phyloP scores from a whole-genome alignment of 2,329 filamentous ascomycete species.

The Plenodomus lindquistii region DNA sequence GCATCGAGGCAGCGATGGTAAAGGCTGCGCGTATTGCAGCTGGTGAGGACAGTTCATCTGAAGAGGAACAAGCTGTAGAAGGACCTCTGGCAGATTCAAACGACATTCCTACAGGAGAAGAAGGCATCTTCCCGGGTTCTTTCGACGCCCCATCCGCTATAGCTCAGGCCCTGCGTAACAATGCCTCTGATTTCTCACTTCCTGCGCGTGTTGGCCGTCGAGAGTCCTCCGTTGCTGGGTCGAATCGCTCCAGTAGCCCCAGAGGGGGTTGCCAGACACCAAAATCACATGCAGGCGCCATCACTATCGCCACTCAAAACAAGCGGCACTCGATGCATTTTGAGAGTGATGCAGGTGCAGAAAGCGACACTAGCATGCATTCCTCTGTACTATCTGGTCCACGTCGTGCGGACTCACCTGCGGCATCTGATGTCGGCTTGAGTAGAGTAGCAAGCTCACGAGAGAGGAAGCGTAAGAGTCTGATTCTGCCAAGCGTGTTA shows the following conservation, averaged over 20 bases:
- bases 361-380: conserved; percentile 84
- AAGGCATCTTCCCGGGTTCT: conserved; percentile 63
- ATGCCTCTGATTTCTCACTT: conserved; percentile 55
- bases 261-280: conserved; percentile 83
- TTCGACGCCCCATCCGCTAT: conserved; percentile 62
- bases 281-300: conserved; percentile 71
- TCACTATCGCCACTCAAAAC: conserved; percentile 62
- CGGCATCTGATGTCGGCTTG: conserved; percentile 78
- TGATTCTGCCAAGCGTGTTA: conserved; percentile 77
- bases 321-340: conserved; percentile 78
- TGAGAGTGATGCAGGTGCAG: conserved; percentile 80
- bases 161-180: conserved; percentile 57
- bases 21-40: conserved; percentile 88
- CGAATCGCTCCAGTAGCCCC: conserved; percentile 86
- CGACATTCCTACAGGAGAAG: conserved; percentile 51
- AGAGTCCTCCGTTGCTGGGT: conserved; percentile 68
- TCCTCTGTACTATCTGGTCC: conserved; percentile 77
- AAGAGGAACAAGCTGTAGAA: conserved; percentile 46
- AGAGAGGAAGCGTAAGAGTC: conserved; percentile 83
- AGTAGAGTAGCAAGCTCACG: conserved; percentile 76
- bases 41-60: conserved; percentile 80
- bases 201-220: conserved; percentile 52
- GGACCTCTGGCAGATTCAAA: conserved; percentile 54
- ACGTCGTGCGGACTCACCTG: conserved; percentile 80
- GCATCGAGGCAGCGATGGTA: conserved; percentile 86